Base-by-base conservation (phyloP, 192 early-diverging fungal genomes). In the Helicostylum pulchrum region DNA sequence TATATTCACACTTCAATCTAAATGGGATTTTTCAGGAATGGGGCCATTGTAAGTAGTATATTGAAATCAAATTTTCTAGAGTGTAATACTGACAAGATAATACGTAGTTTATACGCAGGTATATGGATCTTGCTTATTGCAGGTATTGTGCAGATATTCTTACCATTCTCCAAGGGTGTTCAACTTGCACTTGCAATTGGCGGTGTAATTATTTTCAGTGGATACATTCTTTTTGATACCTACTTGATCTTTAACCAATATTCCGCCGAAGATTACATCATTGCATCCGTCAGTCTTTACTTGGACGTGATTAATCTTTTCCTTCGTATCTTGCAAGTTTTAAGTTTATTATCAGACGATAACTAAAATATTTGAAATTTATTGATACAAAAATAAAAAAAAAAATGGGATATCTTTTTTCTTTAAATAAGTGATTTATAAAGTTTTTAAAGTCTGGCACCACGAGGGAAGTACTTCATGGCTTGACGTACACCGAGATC, bases 241-340 rank as follows among this genome's bases (percentile, higher is more conserved):
- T 81, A 83, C 49, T 68, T 77, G 65, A 80, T 92, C 23, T 86
- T 90, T 75, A 77, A 83, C 65, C 75, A 82, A n/a, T 64, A 86
- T 21, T 83, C 78, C 15, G 86, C 85, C n/a, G 91, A 92, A 53
- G 88, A 90, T 39, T 91, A 88, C 53, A 82, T 92, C 15, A 55
- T 83, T 48, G 87, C 84, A 21, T 73, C 84, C 31, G 61, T 87
- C 34, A 77, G 77, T 39, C 75, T 92, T 50, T 92, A 92, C 62
- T 74, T 92, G 42, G 90, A 92, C 64, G 70, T 92, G 26, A 65
- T 92, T 67, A 92, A 92, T 62, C 74, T 92, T 55, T 92, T 92
- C 77, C 32, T 92, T 26, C 74, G 76, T n/a, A 80, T 89, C 30
- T 68, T 89, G 61, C 83, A 84, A 62, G 85, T 89, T 49, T 65